phyloP scores from a whole-genome alignment of 306 rosid species.

The Biancaea sappan region DNA sequence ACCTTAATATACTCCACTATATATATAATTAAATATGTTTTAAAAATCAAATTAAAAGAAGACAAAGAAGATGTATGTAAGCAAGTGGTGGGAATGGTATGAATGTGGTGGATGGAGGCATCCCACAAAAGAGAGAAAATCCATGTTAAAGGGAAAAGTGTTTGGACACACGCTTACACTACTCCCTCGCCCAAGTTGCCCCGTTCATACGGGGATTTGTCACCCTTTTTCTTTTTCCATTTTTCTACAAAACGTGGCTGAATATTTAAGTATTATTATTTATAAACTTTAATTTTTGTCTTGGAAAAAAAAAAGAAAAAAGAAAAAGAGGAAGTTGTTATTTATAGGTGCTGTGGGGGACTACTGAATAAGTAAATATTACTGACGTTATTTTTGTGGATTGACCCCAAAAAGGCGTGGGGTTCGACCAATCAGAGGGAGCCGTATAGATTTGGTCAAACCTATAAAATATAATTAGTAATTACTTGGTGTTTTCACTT shows the following conservation, averaged over 20 bases:
- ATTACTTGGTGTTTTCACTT: slow-evolving; percentile 14
- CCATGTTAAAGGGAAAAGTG: slow-evolving; percentile 5
- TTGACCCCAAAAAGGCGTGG: slow-evolving; percentile 44
- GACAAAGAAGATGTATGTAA: too few species aligned
- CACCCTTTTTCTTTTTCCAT: too few species aligned
- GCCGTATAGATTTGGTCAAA: slow-evolving; percentile 50
- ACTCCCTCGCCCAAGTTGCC: slow-evolving; percentile 41
- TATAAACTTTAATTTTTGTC: too few species aligned
- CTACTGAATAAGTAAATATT: not conserved
- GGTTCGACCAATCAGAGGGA: slow-evolving; percentile 39
- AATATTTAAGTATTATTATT: too few species aligned
- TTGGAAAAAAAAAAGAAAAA: too few species aligned
- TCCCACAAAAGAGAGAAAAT: not conserved
- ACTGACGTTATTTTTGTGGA: not conserved
- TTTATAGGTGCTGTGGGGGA: too few species aligned
- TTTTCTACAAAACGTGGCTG: too few species aligned
- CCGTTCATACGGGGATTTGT: slow-evolving; percentile 58
- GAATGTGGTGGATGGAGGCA: not conserved
- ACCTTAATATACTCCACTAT: too few species aligned
- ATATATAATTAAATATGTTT: too few species aligned
- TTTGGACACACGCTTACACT: not conserved
- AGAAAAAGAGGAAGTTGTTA: too few species aligned
- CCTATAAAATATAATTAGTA: slow-evolving; percentile 23
- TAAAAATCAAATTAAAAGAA: too few species aligned
- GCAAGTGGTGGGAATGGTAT: too few species aligned